Conservation (phyloP, 768 basidiomycete genomes). For the Tulasnella sp. region DNA sequence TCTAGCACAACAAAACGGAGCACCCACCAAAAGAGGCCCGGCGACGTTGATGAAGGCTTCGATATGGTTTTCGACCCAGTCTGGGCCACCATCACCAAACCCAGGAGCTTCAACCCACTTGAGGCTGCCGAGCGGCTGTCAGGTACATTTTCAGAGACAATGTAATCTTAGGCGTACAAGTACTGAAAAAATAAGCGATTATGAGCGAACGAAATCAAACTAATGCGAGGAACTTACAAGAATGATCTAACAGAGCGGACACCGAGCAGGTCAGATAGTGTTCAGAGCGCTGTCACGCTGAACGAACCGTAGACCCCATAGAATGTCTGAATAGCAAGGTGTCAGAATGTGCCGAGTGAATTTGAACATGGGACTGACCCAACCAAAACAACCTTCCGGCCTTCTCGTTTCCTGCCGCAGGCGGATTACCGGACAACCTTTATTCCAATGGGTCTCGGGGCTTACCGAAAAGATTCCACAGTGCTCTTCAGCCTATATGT, state of each 20-base stretch:
- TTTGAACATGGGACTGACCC: constrained; percentile 22
- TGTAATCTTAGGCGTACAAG: constrained; percentile 45
- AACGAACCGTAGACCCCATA: constrained; percentile 67
- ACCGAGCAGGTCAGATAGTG: not conserved
- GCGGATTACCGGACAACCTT: not conserved
- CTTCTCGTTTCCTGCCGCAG: constrained; percentile 45
- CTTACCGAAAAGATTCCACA: constrained; percentile 16
- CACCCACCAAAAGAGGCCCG: constrained; percentile 68
- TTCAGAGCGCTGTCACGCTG: not conserved
- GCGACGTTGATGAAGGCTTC: constrained; percentile 75
- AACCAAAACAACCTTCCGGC: constrained; percentile 67
- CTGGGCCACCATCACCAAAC: constrained; percentile 66
- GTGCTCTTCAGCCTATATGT: constrained; percentile 13
- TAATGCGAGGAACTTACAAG: constrained; percentile 30
- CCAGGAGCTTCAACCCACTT: constrained; percentile 93
- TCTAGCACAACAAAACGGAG: not conserved
- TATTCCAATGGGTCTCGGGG: not conserved
- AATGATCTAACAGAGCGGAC: constrained; percentile 4
- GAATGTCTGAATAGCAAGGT: constrained; percentile 39
- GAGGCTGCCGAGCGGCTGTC: constrained; percentile 37
- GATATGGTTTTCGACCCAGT: constrained; percentile 90
- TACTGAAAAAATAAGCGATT: constrained; percentile 39
- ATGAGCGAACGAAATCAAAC: constrained; percentile 27
- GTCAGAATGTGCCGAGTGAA: not conserved
- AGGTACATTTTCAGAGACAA: not conserved